Conservation (phyloP, 495 filamentous ascomycete species). For the Penicillium canariense region DNA sequence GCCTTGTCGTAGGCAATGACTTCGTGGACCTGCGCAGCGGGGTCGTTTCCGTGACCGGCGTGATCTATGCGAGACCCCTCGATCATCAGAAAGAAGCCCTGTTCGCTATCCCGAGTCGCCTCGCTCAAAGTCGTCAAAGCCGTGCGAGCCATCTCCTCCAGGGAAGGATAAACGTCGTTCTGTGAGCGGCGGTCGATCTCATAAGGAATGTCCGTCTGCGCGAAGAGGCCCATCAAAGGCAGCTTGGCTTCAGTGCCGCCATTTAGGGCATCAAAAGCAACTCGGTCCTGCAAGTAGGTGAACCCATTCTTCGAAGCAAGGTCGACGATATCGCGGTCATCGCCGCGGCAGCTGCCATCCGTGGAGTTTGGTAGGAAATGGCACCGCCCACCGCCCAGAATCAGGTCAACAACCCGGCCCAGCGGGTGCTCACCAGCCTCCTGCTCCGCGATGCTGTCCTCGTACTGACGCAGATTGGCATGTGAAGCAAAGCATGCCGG, state of each 20-base stretch:
- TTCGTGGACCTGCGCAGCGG: slow-evolving; percentile 91
- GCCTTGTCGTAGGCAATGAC: slow-evolving; percentile 89
- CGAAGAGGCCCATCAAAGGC: slow-evolving; percentile 85
- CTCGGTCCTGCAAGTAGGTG: slow-evolving; percentile 67
- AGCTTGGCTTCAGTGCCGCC: slow-evolving; percentile 70
- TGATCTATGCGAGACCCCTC: slow-evolving; percentile 96
- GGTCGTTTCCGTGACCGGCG: slow-evolving; percentile 92
- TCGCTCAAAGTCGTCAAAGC: slow-evolving; percentile 74
- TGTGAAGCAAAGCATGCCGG: slow-evolving; percentile 94
- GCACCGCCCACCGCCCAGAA: slow-evolving; percentile 89
- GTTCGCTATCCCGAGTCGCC: slow-evolving; percentile 80
- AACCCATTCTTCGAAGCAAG: slow-evolving; percentile 75
- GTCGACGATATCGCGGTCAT: slow-evolving; percentile 65
- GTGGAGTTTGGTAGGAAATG: slow-evolving; percentile 85
- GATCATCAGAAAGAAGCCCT: slow-evolving; percentile 98
- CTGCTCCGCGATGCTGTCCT: slow-evolving; percentile 89
- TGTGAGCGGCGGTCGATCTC: slow-evolving; percentile 83
- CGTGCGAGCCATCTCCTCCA: slow-evolving; percentile 87
- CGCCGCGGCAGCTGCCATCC: slow-evolving; percentile 70
- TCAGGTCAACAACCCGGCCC: slow-evolving; percentile 82
- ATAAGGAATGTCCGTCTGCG: slow-evolving; percentile 78
- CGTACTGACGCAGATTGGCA: slow-evolving; percentile 72
- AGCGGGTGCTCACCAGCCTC: slow-evolving; percentile 84
- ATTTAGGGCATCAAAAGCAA: slow-evolving; percentile 74
- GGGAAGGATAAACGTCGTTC: slow-evolving; percentile 77